phyloP scores from a whole-genome alignment of 2,329 filamentous ascomycete genomes.

The Stagonosporopsis tanaceti region DNA sequence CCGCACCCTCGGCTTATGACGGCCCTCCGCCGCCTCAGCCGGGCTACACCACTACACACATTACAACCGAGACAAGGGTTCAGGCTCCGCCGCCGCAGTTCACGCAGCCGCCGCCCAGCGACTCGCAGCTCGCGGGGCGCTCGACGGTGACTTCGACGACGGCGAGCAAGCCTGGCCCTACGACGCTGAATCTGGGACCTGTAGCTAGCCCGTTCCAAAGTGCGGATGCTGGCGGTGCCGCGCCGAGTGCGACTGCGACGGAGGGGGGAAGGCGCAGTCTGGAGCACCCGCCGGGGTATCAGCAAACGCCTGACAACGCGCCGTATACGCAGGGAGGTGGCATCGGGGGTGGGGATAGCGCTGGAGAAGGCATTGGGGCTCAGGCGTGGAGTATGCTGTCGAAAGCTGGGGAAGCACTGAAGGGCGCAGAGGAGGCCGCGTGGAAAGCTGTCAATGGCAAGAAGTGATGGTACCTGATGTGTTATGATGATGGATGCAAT shows the following conservation, averaged over 20 bases:
- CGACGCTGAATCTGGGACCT: constrained; percentile 50
- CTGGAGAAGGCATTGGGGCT: constrained; percentile 38
- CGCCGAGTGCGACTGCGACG: constrained; percentile 17
- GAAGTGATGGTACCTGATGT: constrained; percentile 5
- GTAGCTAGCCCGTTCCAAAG: constrained; percentile 39
- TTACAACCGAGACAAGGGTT: constrained; percentile 43
- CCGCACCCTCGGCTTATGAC: constrained; percentile 24
- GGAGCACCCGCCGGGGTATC: constrained; percentile 58
- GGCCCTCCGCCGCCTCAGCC: constrained; percentile 48
- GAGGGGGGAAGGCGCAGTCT: constrained; percentile 33
- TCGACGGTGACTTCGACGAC: constrained; percentile 45
- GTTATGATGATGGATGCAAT: too few species aligned
- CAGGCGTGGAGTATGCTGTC: constrained; percentile 46
- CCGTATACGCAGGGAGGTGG: constrained; percentile 52
- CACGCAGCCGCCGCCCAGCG: constrained; percentile 49
- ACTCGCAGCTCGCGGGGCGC: constrained; percentile 50
- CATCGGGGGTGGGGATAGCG: constrained; percentile 39
- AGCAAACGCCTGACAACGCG: constrained; percentile 54
- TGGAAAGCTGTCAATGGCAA: constrained; percentile 47
- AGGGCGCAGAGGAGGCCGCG: constrained; percentile 47
- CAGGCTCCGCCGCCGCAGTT: constrained; percentile 49
- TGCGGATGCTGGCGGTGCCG: constrained; percentile 31
- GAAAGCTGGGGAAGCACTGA: constrained; percentile 48
- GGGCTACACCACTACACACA: constrained; percentile 40
- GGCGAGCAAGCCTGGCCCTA: constrained; percentile 43